Conservation (phyloP, 2,329 filamentous ascomycete species). For the Thielaviopsis punctulata region DNA sequence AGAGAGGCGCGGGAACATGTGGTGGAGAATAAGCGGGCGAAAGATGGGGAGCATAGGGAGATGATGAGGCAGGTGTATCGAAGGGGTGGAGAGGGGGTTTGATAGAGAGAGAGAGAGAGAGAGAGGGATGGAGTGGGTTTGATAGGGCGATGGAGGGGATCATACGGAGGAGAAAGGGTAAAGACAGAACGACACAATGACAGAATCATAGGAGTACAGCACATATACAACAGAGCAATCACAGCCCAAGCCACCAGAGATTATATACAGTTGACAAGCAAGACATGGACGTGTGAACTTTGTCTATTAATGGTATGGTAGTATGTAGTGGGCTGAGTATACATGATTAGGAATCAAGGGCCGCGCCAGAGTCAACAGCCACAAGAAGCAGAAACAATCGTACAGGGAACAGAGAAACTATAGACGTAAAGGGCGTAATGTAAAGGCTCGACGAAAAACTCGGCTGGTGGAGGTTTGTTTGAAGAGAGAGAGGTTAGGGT, state of each 20-base stretch:
- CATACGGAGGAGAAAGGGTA: no score
- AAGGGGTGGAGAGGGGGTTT: neutral
- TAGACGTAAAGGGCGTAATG: neutral
- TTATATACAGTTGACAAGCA: neutral
- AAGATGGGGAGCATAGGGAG: neutral
- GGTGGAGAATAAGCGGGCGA: conserved; percentile 1
- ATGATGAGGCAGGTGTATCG: neutral
- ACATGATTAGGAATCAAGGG: neutral
- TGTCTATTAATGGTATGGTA: neutral
- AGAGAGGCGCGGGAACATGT: conserved; percentile 3
- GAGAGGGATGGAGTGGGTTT: no score
- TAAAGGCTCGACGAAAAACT: neutral
- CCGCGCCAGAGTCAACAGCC: neutral
- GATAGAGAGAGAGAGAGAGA: neutral
- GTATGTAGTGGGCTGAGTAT: neutral
- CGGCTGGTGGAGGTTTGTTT: no score
- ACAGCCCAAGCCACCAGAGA: neutral
- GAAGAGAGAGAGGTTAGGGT: neutral
- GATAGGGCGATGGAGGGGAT: no score
- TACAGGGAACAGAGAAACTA: neutral
- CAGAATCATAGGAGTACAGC: neutral
- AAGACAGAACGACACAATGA: neutral
- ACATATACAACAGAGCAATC: neutral
- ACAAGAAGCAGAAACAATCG: neutral
- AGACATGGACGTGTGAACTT: neutral